These are phyloP conservation scores for Eutrema yunnanense DNA, from an alignment of 345 rosid genomes.

Conservation along the genomic window DNA sequence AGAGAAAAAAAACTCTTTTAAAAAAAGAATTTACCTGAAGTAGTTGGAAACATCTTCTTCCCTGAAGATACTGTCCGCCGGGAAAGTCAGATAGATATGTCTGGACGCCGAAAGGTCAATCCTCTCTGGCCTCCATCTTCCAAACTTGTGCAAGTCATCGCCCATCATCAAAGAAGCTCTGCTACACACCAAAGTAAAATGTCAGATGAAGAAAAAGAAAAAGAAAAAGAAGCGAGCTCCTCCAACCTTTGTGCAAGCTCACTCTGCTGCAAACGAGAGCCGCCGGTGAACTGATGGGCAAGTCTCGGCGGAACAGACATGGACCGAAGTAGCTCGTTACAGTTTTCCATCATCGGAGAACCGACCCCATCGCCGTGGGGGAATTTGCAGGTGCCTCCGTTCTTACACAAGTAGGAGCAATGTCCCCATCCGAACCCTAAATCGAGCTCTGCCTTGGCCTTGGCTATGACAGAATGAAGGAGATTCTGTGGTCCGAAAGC, in stretches of 20 bases:
- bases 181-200: not conserved
- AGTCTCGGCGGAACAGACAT: not conserved
- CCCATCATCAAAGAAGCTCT: constrained; percentile 43
- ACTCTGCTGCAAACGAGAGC: constrained; percentile 20
- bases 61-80: constrained; percentile 71
- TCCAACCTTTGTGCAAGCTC: not conserved
- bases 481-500: constrained; percentile 70
- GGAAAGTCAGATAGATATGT: constrained; percentile 82
- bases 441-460: constrained; percentile 50
- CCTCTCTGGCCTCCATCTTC: constrained; percentile 31
- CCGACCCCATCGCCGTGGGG: not conserved
- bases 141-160: constrained; percentile 50
- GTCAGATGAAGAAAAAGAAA: not conserved
- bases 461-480: constrained; percentile 50
- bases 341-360: constrained; percentile 36
- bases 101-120: constrained; percentile 52
- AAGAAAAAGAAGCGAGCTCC: not conserved
- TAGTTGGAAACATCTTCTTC: constrained; percentile 85
- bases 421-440: constrained; percentile 59
- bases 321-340: not conserved
- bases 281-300: constrained; percentile 36
- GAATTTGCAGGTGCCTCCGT: not conserved
- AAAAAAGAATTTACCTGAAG: constrained; percentile 42
- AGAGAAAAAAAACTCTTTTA: no score
- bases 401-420: constrained; percentile 32